Percentiles rank a stretch among this genome's conserved stretches.
phyloP scores from a whole-genome alignment of 305 asterid genomes.

The Fraxinus floribunda region DNA sequence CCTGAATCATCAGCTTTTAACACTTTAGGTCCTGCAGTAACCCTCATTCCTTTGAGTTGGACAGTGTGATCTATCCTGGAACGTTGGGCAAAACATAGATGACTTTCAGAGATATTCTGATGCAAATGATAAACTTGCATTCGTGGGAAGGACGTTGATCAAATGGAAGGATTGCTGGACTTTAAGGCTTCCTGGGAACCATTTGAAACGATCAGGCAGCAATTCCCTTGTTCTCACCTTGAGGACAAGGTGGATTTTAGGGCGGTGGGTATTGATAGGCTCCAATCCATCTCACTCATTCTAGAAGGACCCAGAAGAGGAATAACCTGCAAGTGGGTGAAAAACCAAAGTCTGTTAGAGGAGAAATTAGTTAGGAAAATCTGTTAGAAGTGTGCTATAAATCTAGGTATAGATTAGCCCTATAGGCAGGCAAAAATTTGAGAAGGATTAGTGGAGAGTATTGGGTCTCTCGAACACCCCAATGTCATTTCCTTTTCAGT shows the following conservation, averaged over 20 bases:
- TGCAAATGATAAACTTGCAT: constrained; percentile 59
- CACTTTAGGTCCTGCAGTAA: constrained; percentile 95
- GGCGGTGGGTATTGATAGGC: neutral
- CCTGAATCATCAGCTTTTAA: constrained; percentile 83
- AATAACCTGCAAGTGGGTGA: neutral
- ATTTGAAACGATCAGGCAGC: neutral
- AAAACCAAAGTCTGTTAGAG: neutral
- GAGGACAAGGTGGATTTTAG: neutral
- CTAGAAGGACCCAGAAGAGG: neutral
- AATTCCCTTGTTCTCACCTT: neutral
- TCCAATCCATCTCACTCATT: neutral
- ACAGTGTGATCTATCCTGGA: constrained; percentile 81
- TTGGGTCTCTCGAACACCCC: neutral
- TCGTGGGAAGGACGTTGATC: constrained; percentile 79
- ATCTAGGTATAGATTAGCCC: neutral
- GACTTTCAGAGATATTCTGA: constrained; percentile 83
- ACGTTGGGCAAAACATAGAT: constrained; percentile 87
- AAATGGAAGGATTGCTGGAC: neutral
- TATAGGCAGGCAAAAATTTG: neutral
- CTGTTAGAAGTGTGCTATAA: neutral
- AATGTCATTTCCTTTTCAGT: neutral
- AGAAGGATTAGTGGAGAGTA: neutral
- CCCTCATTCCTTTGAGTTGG: constrained; percentile 89
- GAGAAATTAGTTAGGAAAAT: neutral
- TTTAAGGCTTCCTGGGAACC: neutral